Percentiles rank a stretch among this genome's conserved stretches.
phyloP scores from a whole-genome alignment of 768 basidiomycete genomes.

The Phylloporus rhodoxanthus region DNA sequence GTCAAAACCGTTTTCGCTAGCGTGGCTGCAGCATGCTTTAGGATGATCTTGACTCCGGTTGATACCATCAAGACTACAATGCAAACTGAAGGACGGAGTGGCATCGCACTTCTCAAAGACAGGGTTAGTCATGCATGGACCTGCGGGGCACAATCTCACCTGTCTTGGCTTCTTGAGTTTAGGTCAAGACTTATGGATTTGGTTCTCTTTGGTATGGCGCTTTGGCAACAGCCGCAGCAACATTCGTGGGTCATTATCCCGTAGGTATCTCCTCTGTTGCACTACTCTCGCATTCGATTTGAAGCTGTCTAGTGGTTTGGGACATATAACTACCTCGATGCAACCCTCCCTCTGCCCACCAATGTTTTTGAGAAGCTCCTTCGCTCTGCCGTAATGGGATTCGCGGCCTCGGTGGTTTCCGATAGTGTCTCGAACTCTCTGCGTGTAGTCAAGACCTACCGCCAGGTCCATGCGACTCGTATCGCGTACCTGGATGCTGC shows the following conservation, averaged over 20 bases:
- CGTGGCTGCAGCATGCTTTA: constrained; percentile 43
- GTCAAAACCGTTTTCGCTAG: constrained; percentile 79
- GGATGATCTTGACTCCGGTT: constrained; percentile 84
- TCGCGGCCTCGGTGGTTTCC: constrained; percentile 76
- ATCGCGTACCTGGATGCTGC: constrained; percentile 80
- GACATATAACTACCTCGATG: constrained; percentile 78
- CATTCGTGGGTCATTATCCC: constrained; percentile 89
- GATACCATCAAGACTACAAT: constrained; percentile 95
- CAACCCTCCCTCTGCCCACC: constrained; percentile 50
- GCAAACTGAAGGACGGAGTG: constrained; percentile 81
- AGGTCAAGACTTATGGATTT: constrained; percentile 74
- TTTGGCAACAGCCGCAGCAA: constrained; percentile 86
- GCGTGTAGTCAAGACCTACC: constrained; percentile 91
- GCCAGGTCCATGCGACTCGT: constrained; percentile 79
- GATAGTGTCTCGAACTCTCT: constrained; percentile 86
- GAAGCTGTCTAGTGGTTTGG: constrained; percentile 61
- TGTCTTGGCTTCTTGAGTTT: background rate
- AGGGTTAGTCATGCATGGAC: constrained; percentile 41
- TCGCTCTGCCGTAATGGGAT: constrained; percentile 89
- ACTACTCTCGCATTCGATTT: background rate
- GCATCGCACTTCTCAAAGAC: constrained; percentile 56
- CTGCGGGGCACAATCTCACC: background rate
- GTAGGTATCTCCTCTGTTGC: constrained; percentile 34
- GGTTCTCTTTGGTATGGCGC: constrained; percentile 86
- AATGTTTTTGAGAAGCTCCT: constrained; percentile 52